Evolutionary conservation across 2,329 filamentous ascomycete genomes (phyloP), one percentile per base, ranked within the genome.

Genomic region (Microdochium bolleyi): DNA sequence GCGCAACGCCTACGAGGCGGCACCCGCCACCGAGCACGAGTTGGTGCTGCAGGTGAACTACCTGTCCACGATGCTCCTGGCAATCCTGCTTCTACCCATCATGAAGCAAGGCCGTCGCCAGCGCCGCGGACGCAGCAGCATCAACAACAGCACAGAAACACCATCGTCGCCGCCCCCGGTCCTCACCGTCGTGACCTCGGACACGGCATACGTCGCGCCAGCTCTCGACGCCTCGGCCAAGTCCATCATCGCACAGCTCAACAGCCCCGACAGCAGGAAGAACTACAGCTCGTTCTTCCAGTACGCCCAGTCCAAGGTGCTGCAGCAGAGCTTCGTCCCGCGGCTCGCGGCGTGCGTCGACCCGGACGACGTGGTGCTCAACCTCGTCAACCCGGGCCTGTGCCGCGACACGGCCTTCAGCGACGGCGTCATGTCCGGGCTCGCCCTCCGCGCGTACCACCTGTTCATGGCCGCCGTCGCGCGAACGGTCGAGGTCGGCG

Each of bases 41-140:
- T 22, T 48, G 27, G 50, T 55, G 24, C 25, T 62, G 3, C 55
- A 59, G 51, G 57, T 61, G 51, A 61, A 61, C 49, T 59, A 59
- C 21, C 41, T 61, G 25, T 56, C 55, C 1, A 61, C 58, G 3
- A 52, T 49, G 4, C 49, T 58, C 13, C 50, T 62, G 27, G 52
- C 58, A 1, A 46, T 57, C 16, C 49, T 58, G 10, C 24, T 61
- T 2, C 53, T 59, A 11, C 60, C 60, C 24, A 37, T 57, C 14
- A 41, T 57, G 19, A 52, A 51, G 49, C 19, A 22, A 4, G 49
- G 56, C 41, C 38, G 38, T 25, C 22, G 30, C 53, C 57, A 24
- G 19, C 27, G 16, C 24, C 14, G 38, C 3, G 21, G 41, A 5
- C 3, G 3, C 22, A n/a, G 27, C 51, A 48, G 41, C 27, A 21